Evolutionary conservation across 805 yeast genomes (phyloP).

Genomic region (Starmerella ratchasimensis): DNA sequence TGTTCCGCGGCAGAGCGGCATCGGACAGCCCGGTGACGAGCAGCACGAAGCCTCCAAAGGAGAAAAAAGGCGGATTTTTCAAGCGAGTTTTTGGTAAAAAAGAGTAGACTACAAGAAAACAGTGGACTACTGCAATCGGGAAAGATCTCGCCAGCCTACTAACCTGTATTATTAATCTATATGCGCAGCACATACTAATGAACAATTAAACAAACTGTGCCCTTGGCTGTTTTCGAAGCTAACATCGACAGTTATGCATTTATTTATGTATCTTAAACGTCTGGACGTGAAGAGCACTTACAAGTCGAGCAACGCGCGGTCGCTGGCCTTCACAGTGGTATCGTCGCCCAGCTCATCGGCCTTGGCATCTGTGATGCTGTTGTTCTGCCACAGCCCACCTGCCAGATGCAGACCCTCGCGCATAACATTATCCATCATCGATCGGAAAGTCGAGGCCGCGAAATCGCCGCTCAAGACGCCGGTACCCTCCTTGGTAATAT

Average conservation of each 20-base stretch:
- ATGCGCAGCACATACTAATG: no score
- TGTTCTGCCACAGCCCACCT: slow-evolving; percentile 70
- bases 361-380: slow-evolving; percentile 36
- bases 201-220: no score
- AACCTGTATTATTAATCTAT: no score
- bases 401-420: slow-evolving; percentile 93
- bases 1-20: slow-evolving; percentile 14
- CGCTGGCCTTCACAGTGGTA: slow-evolving; percentile 23
- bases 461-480: slow-evolving; percentile 33
- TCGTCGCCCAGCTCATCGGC: slow-evolving; percentile 23
- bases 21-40: slow-evolving; percentile 9
- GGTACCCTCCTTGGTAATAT: slow-evolving; percentile 38
- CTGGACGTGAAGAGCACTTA: slow-evolving; percentile 2
- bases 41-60: slow-evolving; percentile 3
- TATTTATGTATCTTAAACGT: background rate
- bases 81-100: slow-evolving; percentile 17
- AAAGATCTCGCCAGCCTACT: no score
- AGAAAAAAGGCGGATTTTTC: slow-evolving; percentile 17
- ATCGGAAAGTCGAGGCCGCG: slow-evolving; percentile 46
- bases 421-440: slow-evolving; percentile 78
- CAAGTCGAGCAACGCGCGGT: slow-evolving; percentile 25
- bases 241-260: no score
- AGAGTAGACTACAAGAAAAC: no score
- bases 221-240: no score
- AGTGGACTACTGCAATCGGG: no score